These are phyloP conservation scores for Volvox reticuliferus DNA, from an alignment of 139 green algal species.

Conservation along the genomic window DNA sequence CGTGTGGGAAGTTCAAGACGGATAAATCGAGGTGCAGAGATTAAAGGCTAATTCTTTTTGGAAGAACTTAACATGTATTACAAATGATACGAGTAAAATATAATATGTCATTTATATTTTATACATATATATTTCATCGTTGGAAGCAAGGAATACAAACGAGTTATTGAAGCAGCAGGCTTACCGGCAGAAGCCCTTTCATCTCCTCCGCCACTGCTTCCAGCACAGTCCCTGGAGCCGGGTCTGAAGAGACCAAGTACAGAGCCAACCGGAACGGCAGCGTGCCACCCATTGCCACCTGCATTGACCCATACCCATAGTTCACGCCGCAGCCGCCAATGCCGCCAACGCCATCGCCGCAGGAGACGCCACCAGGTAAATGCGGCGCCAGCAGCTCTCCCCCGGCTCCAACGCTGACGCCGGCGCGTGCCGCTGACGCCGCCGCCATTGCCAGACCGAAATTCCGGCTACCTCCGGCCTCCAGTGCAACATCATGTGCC, in stretches of 20 bases:
- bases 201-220: conserved; percentile 38
- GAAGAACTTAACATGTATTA: too few species aligned
- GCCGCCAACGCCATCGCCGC: not conserved
- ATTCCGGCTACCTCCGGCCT: not conserved
- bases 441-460: not conserved
- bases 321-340: not conserved
- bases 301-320: not conserved
- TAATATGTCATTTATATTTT: too few species aligned
- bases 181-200: conserved; percentile 27
- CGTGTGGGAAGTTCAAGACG: too few species aligned
- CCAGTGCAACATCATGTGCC: not conserved
- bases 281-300: not conserved
- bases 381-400: not conserved
- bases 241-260: conserved; percentile 17
- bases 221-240: conserved; percentile 20
- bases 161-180: too few species aligned
- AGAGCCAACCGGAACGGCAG: conserved; percentile 22
- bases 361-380: not conserved
- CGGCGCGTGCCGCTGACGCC: too few species aligned
- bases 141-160: too few species aligned
- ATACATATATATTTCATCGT: too few species aligned
- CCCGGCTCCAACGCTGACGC: not conserved
- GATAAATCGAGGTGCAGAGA: too few species aligned
- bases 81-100: too few species aligned
- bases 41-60: too few species aligned